Base-by-base conservation (phyloP, 768 basidiomycete genomes). In the Lanmaoa rubissima region DNA sequence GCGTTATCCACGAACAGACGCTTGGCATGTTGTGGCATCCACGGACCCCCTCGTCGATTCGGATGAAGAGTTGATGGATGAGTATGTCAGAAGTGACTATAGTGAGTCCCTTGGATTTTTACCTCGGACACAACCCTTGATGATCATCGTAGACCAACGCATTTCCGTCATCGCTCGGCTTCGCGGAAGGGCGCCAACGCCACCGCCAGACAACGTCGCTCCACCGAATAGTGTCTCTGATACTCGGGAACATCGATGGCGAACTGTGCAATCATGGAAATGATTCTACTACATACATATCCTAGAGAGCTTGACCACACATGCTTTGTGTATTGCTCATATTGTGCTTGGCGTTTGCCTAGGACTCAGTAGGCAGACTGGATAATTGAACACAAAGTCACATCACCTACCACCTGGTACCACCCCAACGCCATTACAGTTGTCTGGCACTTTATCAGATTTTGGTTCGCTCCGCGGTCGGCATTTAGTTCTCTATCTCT, bases 11-110 rank as follows among this genome's bases (percentile, higher is more conserved):
- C 47, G 45, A 42, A 34, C 73, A 92, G 90, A 91, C 55, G 88
- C 89, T 8, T 91, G 87, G 88, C 83, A 86, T 63, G 73, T 82
- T 34, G 78, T 84, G 31, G 78, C 78, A 39, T 81, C 79, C 28
- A 77, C 78, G 36, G 88, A 91, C 65, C 86, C 88, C 16, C 74
- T 90, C 16, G 75, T 73, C 13, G 87, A 89, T 72, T 90, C 89
- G 13, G 89, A 91, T 61, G 86, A 87, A 39, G 90, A 92, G 64
- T 70, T 77, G 53, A 75, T 78, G 53, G 86, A 90, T 56, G 83
- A 88, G 54, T 75, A 87, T 60, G 75, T 80, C 45, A 78, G 81
- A 42, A 66, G 78, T 48, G 88, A 92, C 62, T 90, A 90, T 64
- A 76, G 89, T 87, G 64, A 65, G 87, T 67, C 26, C 11, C 38